Evolutionary conservation across 23 red algal genomes (phyloP).

Genomic region (Gracilaria caudata): DNA sequence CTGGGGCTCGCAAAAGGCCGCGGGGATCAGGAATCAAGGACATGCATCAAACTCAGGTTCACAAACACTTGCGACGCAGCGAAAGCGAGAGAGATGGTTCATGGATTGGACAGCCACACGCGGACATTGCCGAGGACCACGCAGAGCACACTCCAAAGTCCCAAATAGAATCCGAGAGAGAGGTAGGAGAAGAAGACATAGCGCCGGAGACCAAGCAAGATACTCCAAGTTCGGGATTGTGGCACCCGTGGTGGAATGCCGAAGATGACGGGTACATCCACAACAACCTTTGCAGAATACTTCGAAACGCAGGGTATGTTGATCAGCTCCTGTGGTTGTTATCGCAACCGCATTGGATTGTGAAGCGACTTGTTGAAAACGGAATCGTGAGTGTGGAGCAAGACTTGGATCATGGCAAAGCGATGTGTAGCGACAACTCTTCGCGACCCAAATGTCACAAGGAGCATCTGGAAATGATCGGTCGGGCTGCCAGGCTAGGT

Average conservation of each 20-base stretch:
- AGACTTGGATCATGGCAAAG: background rate
- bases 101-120: background rate
- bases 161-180: too few species aligned
- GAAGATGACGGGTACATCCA: too few species aligned
- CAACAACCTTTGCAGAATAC: too few species aligned
- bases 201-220: background rate
- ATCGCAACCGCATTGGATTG: conserved; percentile 29
- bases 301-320: too few species aligned
- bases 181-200: too few species aligned
- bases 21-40: background rate
- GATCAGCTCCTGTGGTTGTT: too few species aligned
- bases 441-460: background rate
- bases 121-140: background rate
- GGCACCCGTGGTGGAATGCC: background rate
- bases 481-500: background rate
- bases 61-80: background rate
- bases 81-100: background rate
- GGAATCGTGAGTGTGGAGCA: background rate
- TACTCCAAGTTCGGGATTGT: background rate
- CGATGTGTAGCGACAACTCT: background rate
- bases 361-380: conserved; percentile 1
- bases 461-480: conserved; percentile 6
- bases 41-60: background rate
- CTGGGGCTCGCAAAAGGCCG: too few species aligned
- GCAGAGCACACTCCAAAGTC: too few species aligned